Evolutionary conservation across 2,329 filamentous ascomycete genomes (phyloP).

Genomic region (Neurospora sp.): DNA sequence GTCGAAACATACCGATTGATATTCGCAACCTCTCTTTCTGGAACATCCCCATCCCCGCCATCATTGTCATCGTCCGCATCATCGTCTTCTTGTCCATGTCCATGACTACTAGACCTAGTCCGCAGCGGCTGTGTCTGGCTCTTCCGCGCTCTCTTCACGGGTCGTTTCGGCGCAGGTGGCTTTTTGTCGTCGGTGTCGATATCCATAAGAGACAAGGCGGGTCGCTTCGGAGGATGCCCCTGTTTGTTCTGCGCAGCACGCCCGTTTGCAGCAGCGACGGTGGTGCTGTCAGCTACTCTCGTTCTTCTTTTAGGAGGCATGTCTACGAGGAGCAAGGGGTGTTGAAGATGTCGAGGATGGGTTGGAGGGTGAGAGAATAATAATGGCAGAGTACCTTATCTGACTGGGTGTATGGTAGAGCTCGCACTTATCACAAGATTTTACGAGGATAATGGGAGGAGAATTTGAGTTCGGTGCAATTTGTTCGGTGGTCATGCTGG

Average conservation of each 20-base stretch:
- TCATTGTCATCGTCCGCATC: not conserved
- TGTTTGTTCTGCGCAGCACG: not conserved
- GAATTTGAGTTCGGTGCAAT: not conserved
- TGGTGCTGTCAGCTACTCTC: not conserved
- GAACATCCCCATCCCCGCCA: not conserved
- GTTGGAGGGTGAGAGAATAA: not conserved
- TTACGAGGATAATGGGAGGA: not conserved
- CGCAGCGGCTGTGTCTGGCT: not conserved
- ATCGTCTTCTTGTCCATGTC: not conserved
- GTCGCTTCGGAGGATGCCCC: not conserved
- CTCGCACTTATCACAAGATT: not conserved
- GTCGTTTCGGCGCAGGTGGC: not conserved
- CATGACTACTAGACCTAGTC: not conserved
- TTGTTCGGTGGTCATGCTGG: not conserved
- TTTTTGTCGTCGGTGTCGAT: not conserved
- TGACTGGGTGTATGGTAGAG: not conserved
- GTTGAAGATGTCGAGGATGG: not conserved
- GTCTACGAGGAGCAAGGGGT: not conserved
- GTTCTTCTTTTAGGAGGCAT: not conserved
- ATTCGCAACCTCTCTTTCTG: not conserved
- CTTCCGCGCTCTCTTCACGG: constrained; percentile 2
- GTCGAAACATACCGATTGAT: not conserved
- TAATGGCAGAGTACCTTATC: not conserved
- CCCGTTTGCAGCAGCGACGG: not conserved
- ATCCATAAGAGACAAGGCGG: not conserved